Conservation (phyloP, 73 alveolate genomes). For the Blepharisma japonicum region DNA sequence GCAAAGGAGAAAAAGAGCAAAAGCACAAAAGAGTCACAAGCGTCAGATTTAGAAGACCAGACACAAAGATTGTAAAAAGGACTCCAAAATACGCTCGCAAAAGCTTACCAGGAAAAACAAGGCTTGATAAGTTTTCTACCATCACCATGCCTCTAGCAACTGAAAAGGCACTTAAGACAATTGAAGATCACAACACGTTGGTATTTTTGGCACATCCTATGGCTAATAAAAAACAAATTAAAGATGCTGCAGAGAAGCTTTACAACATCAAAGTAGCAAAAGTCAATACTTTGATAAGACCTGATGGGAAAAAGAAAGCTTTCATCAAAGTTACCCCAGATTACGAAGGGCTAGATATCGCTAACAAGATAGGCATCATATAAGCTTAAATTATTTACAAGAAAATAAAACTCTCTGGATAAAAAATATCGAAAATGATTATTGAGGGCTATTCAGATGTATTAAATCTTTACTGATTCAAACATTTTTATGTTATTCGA, state of each 20-base stretch:
- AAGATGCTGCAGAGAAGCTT: constrained; percentile 52
- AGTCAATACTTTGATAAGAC: constrained; percentile 59
- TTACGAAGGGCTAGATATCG: constrained; percentile 60
- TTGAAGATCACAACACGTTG: constrained; percentile 63
- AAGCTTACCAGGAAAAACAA: constrained; percentile 40
- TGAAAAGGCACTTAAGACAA: constrained; percentile 57
- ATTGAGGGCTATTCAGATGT: too few species aligned
- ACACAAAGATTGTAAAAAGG: too few species aligned
- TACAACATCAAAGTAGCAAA: constrained; percentile 44
- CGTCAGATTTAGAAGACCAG: too few species aligned
- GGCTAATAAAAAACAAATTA: constrained; percentile 54
- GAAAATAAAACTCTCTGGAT: too few species aligned
- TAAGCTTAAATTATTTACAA: constrained; percentile 13
- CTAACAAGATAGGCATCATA: constrained; percentile 63
- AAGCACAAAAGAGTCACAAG: too few species aligned
- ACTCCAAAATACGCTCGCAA: constrained; percentile 23
- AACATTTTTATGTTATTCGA: too few species aligned
- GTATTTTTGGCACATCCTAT: constrained; percentile 50
- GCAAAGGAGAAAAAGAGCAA: too few species aligned
- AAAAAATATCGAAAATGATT: too few species aligned
- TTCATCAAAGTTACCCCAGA: constrained; percentile 45
- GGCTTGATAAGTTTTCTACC: constrained; percentile 54
- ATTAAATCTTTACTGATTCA: too few species aligned
- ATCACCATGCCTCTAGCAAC: constrained; percentile 57
- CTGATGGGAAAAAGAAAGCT: constrained; percentile 65